Conservation (phyloP, 2,329 filamentous ascomycete genomes). For the Periconia digitata region DNA sequence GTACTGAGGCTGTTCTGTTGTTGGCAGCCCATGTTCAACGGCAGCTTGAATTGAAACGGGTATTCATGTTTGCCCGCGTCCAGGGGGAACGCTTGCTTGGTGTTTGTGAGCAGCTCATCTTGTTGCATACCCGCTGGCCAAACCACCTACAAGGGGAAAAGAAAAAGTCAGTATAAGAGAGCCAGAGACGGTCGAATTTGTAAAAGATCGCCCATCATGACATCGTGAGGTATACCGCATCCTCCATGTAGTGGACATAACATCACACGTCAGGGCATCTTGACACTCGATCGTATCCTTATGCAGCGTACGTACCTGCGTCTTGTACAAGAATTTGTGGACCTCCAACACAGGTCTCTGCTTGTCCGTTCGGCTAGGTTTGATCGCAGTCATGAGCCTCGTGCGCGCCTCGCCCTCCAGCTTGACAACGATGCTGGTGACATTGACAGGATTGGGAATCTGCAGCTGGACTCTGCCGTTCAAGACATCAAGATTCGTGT, state of each 20-base stretch:
- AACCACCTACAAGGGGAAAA: conserved; percentile 41
- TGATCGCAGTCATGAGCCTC: conserved; percentile 57
- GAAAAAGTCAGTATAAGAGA: no score
- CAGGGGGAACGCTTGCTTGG: conserved; percentile 58
- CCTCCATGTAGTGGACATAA: no score
- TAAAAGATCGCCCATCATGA: no score
- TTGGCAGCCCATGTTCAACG: conserved; percentile 71
- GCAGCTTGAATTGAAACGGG: conserved; percentile 72
- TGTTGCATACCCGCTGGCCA: conserved; percentile 60
- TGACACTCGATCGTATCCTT: no score
- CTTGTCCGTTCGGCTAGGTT: conserved; percentile 45
- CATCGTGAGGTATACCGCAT: no score
- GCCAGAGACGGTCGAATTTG: no score
- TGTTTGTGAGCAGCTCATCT: conserved; percentile 41
- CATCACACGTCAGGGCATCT: no score
- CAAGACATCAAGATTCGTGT: conserved; percentile 77
- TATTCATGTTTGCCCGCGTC: conserved; percentile 73
- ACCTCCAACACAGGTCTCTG: conserved; percentile 53
- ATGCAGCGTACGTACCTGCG: no score
- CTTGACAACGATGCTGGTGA: conserved; percentile 70
- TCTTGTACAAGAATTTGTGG: conserved; percentile 70
- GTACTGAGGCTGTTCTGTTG: conserved; percentile 41
- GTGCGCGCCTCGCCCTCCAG: conserved; percentile 79
- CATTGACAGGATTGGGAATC: conserved; percentile 47
- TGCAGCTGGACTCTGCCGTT: conserved; percentile 57